Evolutionary conservation across 768 basidiomycete genomes (phyloP), one percentile per base, ranked within the genome.

Genomic region (Dioszegia hungarica): DNA sequence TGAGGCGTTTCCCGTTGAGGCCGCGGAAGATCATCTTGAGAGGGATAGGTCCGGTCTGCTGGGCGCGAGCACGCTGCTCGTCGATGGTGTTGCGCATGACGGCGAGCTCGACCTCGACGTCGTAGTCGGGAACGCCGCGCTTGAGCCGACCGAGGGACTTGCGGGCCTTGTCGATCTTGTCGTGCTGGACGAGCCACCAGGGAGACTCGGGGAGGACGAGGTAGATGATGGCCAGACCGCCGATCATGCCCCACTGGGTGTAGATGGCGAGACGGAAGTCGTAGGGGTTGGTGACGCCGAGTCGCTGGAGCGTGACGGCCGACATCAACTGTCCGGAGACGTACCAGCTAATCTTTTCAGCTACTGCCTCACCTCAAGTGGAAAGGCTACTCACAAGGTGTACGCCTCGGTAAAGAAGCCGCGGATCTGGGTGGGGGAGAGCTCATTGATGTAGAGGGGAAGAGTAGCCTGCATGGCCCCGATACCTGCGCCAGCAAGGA

Each of bases 201-300:
- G 66, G 66, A 1, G 58, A 60, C 43, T 66, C 66, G 14, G 58
- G 57, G 14, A 68, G 47, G 47, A 64, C n/a, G 20, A 47, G 41
- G 14, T 64, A 47, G 25, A 64, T 29, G 37, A 62, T 33, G 36
- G 60, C 54, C 8, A 58, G 51, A 20, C 60, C 41, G 31, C 57
- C 56, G 1, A 60, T 61, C 10, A 54, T 22, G 20, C 55, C 63
- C 36, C 60, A 49, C 9, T 57, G 60, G n/a, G 59, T 51, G 43
- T 59, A 61, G 39, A 68, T 64, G 29, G 67, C 56, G 17, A 27
- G 20, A 5, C 52, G 43, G 55, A 55, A 69, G 38, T 64, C 44
- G 53, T 39, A 56, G 2, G 62, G 57, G 31, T 57, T 31, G 28
- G 29, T 48, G 25, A 22, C 28, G 33, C 43, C 54, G 33, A 22